Conservation (phyloP, 1,139 yeast species). For the Geotrichum australiense region DNA sequence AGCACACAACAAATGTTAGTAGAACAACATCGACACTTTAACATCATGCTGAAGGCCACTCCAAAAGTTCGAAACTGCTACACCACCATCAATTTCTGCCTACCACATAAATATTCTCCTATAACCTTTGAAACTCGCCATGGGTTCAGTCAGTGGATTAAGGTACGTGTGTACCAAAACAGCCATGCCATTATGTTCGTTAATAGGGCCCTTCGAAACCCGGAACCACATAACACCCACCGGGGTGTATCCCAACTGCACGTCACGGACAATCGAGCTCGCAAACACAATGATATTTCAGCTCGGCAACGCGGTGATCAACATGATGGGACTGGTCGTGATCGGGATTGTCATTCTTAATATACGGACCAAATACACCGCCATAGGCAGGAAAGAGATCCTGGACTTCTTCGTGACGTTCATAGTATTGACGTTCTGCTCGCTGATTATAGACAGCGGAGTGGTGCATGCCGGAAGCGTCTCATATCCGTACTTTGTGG, state of each 20-base stretch:
- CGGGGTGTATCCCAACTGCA: conserved; percentile 73
- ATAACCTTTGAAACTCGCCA: too few relatives aligned
- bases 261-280: conserved; percentile 74
- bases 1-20: too few relatives aligned
- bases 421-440: conserved; percentile 51
- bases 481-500: conserved; percentile 74
- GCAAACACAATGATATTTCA: conserved; percentile 91
- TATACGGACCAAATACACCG: conserved; percentile 79
- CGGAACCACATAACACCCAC: conserved; percentile 19
- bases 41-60: too few relatives aligned
- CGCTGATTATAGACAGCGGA: conserved; percentile 83
- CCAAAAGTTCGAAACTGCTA: too few relatives aligned
- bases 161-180: conserved; percentile 66
- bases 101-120: too few relatives aligned
- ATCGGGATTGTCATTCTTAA: conserved; percentile 68
- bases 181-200: conserved; percentile 72
- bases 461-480: conserved; percentile 79
- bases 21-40: too few relatives aligned
- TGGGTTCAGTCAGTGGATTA: too few relatives aligned
- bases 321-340: conserved; percentile 64
- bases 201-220: conserved; percentile 39
- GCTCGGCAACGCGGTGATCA: conserved; percentile 82
- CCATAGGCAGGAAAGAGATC: conserved; percentile 88
- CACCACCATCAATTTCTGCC: too few relatives aligned
- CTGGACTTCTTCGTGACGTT: conserved; percentile 60